These are phyloP conservation scores for Solanum raphanifolium DNA, from an alignment of 257 asterid species.

Conservation along the genomic window DNA sequence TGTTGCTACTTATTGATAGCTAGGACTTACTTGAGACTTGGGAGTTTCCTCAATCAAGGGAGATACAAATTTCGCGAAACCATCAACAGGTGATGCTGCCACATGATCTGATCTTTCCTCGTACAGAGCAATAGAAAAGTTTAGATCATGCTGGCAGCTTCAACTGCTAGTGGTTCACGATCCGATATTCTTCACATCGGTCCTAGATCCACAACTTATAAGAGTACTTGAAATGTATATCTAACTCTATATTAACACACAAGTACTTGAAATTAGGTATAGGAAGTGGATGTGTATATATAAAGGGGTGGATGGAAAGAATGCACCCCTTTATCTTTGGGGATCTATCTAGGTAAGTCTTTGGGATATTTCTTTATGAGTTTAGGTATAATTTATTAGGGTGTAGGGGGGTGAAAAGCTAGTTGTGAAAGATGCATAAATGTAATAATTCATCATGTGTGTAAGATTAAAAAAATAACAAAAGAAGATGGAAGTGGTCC, in stretches of 20 bases:
- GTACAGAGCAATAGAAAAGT: conserved; percentile 4
- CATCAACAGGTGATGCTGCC: conserved; percentile 19
- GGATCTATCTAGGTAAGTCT: neutral
- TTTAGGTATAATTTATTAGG: neutral
- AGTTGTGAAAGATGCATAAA: neutral
- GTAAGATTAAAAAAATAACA: neutral
- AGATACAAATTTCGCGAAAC: neutral
- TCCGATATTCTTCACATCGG: neutral
- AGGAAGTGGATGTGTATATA: neutral
- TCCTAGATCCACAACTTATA: neutral
- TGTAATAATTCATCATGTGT: neutral
- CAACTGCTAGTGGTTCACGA: conserved; percentile 25
- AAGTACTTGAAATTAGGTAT: neutral
- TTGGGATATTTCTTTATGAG: neutral
- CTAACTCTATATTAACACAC: neutral
- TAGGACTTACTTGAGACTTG: neutral
- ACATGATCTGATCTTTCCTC: conserved; percentile 26
- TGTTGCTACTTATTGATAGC: neutral
- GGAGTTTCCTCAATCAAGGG: neutral
- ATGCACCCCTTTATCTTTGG: neutral
- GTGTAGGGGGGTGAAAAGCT: neutral
- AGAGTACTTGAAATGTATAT: neutral
- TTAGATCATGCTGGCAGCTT: conserved; percentile 88
- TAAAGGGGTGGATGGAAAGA: neutral
- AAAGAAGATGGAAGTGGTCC: conserved; percentile 41